A percentile compares a stretch with the other conserved stretches of the same genome.
phyloP scores from a whole-genome alignment of 805 yeast genomes.

The Saccharomycopsis synnaedendra region DNA sequence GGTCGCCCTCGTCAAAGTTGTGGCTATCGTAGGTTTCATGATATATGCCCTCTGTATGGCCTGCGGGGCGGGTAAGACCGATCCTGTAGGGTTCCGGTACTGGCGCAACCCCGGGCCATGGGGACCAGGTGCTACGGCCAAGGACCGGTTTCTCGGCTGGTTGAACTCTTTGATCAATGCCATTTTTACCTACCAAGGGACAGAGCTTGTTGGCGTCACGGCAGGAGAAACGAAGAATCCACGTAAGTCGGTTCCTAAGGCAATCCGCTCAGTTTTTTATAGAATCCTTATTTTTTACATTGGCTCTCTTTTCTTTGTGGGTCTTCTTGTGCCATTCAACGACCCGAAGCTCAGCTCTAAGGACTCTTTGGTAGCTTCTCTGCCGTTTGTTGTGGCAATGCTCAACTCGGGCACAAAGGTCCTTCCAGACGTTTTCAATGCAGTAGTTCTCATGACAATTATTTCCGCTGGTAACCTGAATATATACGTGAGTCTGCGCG shows the following conservation, averaged over 20 bases:
- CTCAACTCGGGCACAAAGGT: slow-evolving; percentile 43
- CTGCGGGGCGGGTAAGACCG: slow-evolving; percentile 43
- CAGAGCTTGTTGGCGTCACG: slow-evolving; percentile 46
- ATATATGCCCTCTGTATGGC: slow-evolving; percentile 43
- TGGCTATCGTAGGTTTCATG: slow-evolving; percentile 45
- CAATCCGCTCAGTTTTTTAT: slow-evolving; percentile 52
- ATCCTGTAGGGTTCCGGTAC: slow-evolving; percentile 53
- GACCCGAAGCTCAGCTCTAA: slow-evolving; percentile 33
- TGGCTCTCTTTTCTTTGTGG: slow-evolving; percentile 48
- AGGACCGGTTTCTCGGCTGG: slow-evolving; percentile 43
- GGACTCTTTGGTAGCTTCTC: slow-evolving; percentile 34
- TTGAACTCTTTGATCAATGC: slow-evolving; percentile 39
- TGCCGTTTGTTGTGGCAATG: slow-evolving; percentile 65
- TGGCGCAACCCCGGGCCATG: slow-evolving; percentile 63
- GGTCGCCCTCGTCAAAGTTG: slow-evolving; percentile 40
- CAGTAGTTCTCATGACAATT: slow-evolving; percentile 38
- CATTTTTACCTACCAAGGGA: slow-evolving; percentile 50
- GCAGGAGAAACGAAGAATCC: slow-evolving; percentile 57
- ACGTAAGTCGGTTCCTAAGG: slow-evolving; percentile 56
- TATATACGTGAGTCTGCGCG: slow-evolving; percentile 44
- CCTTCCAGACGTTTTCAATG: slow-evolving; percentile 45
- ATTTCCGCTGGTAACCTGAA: slow-evolving; percentile 51
- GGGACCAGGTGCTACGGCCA: slow-evolving; percentile 42
- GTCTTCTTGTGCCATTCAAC: slow-evolving; percentile 51
- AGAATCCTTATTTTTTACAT: slow-evolving; percentile 55